Conservation (phyloP, 257 asterid genomes). For the Forsythia viridissima region DNA sequence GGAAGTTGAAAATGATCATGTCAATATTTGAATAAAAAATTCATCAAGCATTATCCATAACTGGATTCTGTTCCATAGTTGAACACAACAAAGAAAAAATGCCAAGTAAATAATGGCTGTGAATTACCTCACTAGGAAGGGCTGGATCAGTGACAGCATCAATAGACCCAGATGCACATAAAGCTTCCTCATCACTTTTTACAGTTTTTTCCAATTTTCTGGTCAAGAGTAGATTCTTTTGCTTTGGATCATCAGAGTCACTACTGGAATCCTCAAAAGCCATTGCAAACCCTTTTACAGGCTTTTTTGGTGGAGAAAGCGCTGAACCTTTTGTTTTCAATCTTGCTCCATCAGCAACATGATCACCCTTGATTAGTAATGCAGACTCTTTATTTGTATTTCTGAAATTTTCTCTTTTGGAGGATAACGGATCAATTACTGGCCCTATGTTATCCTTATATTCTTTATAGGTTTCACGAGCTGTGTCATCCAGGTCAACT, state of each 20-base stretch:
- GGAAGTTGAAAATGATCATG: constrained; percentile 12
- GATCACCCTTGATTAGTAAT: constrained; percentile 46
- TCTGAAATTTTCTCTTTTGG: constrained; percentile 34
- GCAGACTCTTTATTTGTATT: constrained; percentile 47
- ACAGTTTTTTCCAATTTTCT: constrained; percentile 39
- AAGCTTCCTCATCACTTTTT: constrained; percentile 39
- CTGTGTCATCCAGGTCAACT: constrained; percentile 54
- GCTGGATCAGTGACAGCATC: constrained; percentile 51
- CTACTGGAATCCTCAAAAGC: constrained; percentile 49
- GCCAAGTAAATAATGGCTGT: constrained; percentile 7
- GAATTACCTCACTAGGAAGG: constrained; percentile 79
- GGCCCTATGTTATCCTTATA: constrained; percentile 34
- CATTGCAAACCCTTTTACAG: constrained; percentile 42
- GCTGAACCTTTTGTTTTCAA: constrained; percentile 42
- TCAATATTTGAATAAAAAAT: neutral
- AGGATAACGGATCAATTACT: constrained; percentile 39
- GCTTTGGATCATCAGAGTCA: constrained; percentile 48
- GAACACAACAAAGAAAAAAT: neutral
- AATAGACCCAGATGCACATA: constrained; percentile 40
- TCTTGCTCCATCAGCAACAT: constrained; percentile 41
- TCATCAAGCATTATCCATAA: constrained; percentile 17
- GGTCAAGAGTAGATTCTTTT: constrained; percentile 36
- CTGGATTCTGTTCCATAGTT: constrained; percentile 5
- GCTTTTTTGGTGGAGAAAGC: constrained; percentile 50
- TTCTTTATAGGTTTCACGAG: constrained; percentile 46